phyloP scores from a whole-genome alignment of 495 filamentous ascomycete genomes.

The Hypoxylon intermedium region DNA sequence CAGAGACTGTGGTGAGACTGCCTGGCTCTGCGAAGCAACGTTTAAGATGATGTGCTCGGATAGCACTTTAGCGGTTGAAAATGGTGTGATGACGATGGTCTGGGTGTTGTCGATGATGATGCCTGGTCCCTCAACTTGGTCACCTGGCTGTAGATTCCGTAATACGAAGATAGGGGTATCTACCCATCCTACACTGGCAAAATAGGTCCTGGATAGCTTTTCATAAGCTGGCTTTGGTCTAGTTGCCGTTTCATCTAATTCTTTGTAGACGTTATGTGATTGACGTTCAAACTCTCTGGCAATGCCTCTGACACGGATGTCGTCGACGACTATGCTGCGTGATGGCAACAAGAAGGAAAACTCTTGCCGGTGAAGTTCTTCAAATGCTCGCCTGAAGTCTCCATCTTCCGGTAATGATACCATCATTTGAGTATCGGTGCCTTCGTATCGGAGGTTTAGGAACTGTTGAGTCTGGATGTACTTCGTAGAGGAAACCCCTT shows the following conservation, averaged over 20 bases:
- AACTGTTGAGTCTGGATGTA: conserved; percentile 59
- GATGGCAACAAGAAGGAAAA: conserved; percentile 79
- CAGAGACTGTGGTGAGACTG: conserved; percentile 2
- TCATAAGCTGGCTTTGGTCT: not conserved
- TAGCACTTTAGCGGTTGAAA: conserved; percentile 32
- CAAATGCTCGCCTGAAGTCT: conserved; percentile 67
- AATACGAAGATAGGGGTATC: conserved; percentile 35
- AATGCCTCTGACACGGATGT: conserved; percentile 76
- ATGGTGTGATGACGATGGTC: conserved; percentile 35
- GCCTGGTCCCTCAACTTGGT: conserved; percentile 29
- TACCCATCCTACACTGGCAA: conserved; percentile 23
- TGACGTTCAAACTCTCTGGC: conserved; percentile 39
- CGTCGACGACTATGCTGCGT: conserved; percentile 78
- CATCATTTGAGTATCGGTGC: conserved; percentile 62
- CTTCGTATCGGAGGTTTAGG: conserved; percentile 62
- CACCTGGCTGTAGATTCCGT: conserved; percentile 19
- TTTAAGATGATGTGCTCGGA: conserved; percentile 34
- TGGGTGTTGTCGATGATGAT: conserved; percentile 42
- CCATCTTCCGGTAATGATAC: conserved; percentile 53
- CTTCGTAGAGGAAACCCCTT: conserved; percentile 44
- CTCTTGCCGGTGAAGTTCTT: conserved; percentile 76
- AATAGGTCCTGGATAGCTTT: conserved; percentile 23
- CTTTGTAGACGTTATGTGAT: conserved; percentile 26
- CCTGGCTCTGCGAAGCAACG: conserved; percentile 7
- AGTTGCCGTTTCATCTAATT: conserved; percentile 3